These are phyloP conservation scores for Malassezia vespertilionis DNA, from an alignment of 1,284 basidiomycete species.

Conservation along the genomic window DNA sequence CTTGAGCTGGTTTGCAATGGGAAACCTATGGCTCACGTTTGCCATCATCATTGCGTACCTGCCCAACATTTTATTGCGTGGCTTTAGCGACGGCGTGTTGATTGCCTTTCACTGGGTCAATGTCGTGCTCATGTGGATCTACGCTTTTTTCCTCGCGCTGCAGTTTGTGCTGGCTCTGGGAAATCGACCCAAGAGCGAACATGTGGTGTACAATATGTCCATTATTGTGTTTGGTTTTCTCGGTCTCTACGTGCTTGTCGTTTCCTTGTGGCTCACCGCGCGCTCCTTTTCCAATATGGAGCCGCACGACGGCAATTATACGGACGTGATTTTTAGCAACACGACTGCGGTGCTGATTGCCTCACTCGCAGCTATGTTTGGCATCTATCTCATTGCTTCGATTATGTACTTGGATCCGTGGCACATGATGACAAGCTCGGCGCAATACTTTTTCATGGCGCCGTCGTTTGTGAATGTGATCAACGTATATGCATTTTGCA, in stretches of 20 bases:
- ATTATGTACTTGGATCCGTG: constrained; percentile 92
- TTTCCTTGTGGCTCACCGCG: constrained; percentile 43
- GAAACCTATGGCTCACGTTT: constrained; percentile 91
- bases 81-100: constrained; percentile 58
- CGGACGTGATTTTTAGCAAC: constrained; percentile 28
- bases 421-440: constrained; percentile 96
- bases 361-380: constrained; percentile 42
- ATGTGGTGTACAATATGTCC: constrained; percentile 66
- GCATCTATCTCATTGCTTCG: constrained; percentile 59
- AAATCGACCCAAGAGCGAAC: constrained; percentile 85
- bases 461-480: constrained; percentile 86
- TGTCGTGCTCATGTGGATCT: constrained; percentile 69
- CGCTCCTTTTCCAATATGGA: constrained; percentile 21
- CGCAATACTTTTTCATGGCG: constrained; percentile 72
- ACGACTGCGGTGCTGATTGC: constrained; percentile 41
- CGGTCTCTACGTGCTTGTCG: constrained; percentile 38
- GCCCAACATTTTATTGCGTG: constrained; percentile 59
- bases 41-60: constrained; percentile 86
- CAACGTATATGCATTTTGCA: constrained; percentile 89
- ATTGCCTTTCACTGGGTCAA: constrained; percentile 66
- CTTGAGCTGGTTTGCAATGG: constrained; percentile 83
- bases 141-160: constrained; percentile 71
- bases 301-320: constrained; percentile 8
- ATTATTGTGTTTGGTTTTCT: constrained; percentile 55
- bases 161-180: constrained; percentile 85